Evolutionary conservation across 192 early-diverging fungal species (phyloP), one percentile per base, ranked within the genome.

Genomic region (Gaertneriomyces sp.): DNA sequence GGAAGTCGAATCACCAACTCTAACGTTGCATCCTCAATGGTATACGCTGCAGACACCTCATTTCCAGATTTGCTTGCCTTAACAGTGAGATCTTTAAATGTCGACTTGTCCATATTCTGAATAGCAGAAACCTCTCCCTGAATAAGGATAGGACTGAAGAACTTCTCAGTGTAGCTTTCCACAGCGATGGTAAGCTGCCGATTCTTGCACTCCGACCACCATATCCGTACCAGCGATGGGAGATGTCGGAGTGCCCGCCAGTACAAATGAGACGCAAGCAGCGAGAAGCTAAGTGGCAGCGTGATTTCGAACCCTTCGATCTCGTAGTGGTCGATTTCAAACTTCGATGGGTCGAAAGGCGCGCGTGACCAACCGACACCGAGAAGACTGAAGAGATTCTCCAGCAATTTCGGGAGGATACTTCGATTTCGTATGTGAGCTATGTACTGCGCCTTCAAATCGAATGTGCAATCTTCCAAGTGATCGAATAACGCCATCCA

Each of bases 161-260:
- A 86, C 53, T 75, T 85, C 69, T 91, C 88, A 0, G 91, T 93
- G 64, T 87, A 87, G 20, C 82, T 77, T 64, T 93, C 91, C 39
- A 93, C 83, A 3, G 84, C 84, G 46, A 90, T 68, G 17, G 71
- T 81, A 45, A 90, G 60, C 64, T 93, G 92, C 8, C 91, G 75
- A 41, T 89, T 77, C 71, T 90, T 91, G 77, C 87, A 88, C 64
- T 90, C 84, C 4, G 83, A 77, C 88, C 90, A 94, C 90, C 90
- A 94, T 7, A 76, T 74, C 55, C 89, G 74, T 7, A 89, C 87
- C 60, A 93, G 74, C 14, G 87, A 81, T 1, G 92, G 90, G 6
- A 87, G 72, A 50, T 81, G 73, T 17, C 74, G 71, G 8, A 94
- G 62, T 25, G 79, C 63, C 1, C 81, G 72, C 67, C 82, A 89